Base-by-base conservation (phyloP, 2,329 filamentous ascomycete species). In the Geosmithia flava region DNA sequence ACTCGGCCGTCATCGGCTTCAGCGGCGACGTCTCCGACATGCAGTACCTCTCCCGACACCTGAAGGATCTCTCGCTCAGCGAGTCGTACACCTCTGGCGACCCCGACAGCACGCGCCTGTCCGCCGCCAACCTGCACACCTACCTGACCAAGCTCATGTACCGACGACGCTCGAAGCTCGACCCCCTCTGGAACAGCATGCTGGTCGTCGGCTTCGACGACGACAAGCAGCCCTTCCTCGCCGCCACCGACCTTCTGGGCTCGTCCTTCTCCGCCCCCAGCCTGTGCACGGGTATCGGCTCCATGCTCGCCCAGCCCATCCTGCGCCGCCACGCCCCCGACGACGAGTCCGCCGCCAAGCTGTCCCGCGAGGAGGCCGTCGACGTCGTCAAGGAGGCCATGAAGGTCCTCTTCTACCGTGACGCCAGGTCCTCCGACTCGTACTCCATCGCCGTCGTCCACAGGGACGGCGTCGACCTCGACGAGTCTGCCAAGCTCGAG, bases 21-120 rank as follows among this genome's bases (percentile, higher is more conserved):
- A 88, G 89, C 65, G 93, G 93, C 66, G 93, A 98, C 72, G 84
- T 98, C 58, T 95, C 87, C 54, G 93, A 98, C 74, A 97, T 98
- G 93, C 93, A 98, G 74, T 94, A 94, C 74, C 81, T 98, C 56
- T 86, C 95, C 78, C 83, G 93, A 58, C 81, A 95, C 61, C 83
- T 98, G 57, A 83, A 78, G 61, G 85, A 87, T 53, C 84, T 97
- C 58, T 81, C 86, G 64, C 88, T 94, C 66, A 78, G 85, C 65
- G 90, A 97, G 74, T 85, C 88, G 63, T 97, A 98, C 74, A 76
- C 66, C 55, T 63, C 64, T 42, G 23, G 30, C 47, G 33, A 41
- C 33, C 45, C 33, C 50, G 58, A 61, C 51, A 53, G 57, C 48
- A 56, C 62, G 20, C 68, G 71, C 56, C 83, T 98, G 59, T 88